Evolutionary conservation across 2,329 filamentous ascomycete species (phyloP), one percentile per base, ranked within the genome.

Genomic region (Didymella segeticola): DNA sequence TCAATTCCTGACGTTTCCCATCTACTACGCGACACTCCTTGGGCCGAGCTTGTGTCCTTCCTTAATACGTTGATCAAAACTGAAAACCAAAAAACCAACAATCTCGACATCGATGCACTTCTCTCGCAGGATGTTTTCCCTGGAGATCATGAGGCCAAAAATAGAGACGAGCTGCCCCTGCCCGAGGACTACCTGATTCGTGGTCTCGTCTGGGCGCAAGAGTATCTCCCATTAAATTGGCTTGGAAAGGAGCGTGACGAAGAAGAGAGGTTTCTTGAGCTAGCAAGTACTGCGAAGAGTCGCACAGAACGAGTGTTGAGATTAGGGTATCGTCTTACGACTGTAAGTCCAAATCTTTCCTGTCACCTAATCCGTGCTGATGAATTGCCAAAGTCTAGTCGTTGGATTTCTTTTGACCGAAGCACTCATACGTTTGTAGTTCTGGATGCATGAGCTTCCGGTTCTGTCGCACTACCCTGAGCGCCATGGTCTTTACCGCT

Each of bases 111-210:
- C 75, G 26, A 75, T 66, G 25, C 69, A 66, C 37, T 68, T 5
- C 41, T 72, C 8, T 38, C 61, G 12, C 1, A 64, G n/a, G 36
- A 60, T 11, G 33, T 73, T 0, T 86, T 89, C 51, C 83, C 83
- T 0, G 75, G 76, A 2, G 77, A 77, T 2, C 45, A 62, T 4
- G 58, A 64, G 19, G 50, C 53, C 5, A 23, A 36, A 6, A 76
- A 78, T 25, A 72, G 74, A 1, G 68, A 78, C 0, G 78, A 78
- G 1, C 77, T 80, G 1, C 87, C 88, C 0, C 69, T 91, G 0
- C 86, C 87, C 0, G 89, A 91, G 42, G 89, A 92, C 56, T 90
- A 85, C 59, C 79, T 83, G 0, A 80, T 90, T 49, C 79, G 86
- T 1, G 89, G 89, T 0, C 75, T 89, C 1, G 69, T 86, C 1